Base-by-base conservation (phyloP, 495 filamentous ascomycete species). In the Penicillium verhagenii region DNA sequence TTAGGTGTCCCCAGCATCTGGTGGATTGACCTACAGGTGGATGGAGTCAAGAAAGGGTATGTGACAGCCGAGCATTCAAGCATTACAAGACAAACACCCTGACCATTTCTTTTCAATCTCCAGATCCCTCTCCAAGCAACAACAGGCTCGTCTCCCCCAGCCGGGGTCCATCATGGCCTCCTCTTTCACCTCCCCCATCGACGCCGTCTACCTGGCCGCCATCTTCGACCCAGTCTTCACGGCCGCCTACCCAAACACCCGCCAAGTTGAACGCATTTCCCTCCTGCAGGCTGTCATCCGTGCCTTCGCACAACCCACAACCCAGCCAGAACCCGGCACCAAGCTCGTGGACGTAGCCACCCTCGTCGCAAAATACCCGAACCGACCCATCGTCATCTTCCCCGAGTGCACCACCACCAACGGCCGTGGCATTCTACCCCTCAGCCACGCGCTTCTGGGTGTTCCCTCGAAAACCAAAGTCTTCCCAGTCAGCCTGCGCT, bases 171-270 rank as follows among this genome's bases (percentile, higher is more conserved):
- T 99, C 52, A 95, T 99, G 60, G 92, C 92, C 38, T 88, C 87
- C 44, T 92, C 90, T 45, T 92, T 89, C 65, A 97, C 91, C 25
- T 93, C 88, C 1, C 94, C 94, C 2, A 83, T 99, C 65, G 94
- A 99, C 67, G 87, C 90, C 4, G 74, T 99, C 29, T 97, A 97
- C 69, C 84, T 99, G n/a, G 91, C 93, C 42, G 91, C 91, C 26
- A 91, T 98, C 62, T 98, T 97, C 74, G 90, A 96, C 70, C 92
- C 92, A 18, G 79, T 99, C 68, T 97, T 99, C 74, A 93, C 90
- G 29, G 79, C 85, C 16, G 87, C 83, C 9, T 96, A 90, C 67
- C 91, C 92, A 0, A 72, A 77, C 57, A 86, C 84, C 0, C 81
- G 82, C 28, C 82, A 85, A 37, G 89, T 97, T 24, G 83, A 87